Percentiles rank a stretch among this genome's conserved stretches.
Conservation (phyloP, 257 asterid genomes). For the Przewalskia tangutica region DNA sequence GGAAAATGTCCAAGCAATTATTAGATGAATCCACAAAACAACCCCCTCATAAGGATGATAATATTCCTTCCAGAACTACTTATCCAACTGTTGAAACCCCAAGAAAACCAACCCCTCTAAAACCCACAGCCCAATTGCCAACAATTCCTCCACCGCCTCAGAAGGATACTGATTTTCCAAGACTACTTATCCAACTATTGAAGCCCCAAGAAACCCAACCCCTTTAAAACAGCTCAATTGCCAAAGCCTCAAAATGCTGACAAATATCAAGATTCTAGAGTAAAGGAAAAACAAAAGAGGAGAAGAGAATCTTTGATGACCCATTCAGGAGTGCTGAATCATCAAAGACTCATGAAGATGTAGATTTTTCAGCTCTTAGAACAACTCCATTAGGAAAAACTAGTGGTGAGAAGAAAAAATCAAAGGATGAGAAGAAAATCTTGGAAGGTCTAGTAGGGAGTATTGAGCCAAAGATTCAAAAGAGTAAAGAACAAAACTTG, state of each 20-base stretch:
- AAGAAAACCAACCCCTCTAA: background rate
- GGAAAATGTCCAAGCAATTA: background rate
- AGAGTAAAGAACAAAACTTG: too few relatives aligned
- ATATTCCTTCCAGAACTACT: slow-evolving; percentile 10
- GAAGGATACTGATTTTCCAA: background rate
- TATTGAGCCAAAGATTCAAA: too few relatives aligned
- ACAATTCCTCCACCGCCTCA: background rate
- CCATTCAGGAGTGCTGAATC: background rate
- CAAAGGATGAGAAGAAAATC: slow-evolving; percentile 9
- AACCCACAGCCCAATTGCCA: background rate
- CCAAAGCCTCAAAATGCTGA: background rate
- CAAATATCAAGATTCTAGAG: background rate
- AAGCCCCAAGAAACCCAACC: background rate
- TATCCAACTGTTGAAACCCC: background rate
- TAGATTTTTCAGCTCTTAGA: background rate
- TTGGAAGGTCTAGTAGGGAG: background rate
- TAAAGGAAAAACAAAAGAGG: background rate
- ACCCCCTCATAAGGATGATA: background rate
- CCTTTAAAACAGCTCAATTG: background rate
- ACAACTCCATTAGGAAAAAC: slow-evolving; percentile 8
- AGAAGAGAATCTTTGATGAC: background rate
- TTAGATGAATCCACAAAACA: background rate
- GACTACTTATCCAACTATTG: background rate
- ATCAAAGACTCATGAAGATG: background rate
- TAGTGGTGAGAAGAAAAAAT: background rate